Base-by-base conservation (phyloP, 768 basidiomycete species). In the Aureoboletus auriporus region DNA sequence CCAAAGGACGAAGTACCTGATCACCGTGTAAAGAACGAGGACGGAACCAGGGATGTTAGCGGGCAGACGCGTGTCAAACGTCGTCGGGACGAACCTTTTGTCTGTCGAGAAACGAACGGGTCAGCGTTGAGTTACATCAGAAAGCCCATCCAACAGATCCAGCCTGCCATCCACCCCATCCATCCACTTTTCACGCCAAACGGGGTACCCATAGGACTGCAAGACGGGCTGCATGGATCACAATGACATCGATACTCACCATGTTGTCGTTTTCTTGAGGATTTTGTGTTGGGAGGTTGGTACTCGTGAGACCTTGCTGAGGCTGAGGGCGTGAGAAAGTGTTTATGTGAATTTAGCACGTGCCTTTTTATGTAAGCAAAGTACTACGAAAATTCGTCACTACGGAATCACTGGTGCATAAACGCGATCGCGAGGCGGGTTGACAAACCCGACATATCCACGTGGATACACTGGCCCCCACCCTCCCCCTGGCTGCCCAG, bases 1-100 rank as follows among this genome's bases (percentile, higher is more conserved):
- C 88, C 89, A 70, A 94, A 94, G 68, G 93, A 93, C 71, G 93
- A 93, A 67, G 93, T 94, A 84, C 93, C 92, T 90, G 69, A 56
- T 64, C 65, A 58, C n/a, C 46, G 6, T n/a, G 36, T 41, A 14
- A 27, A 44, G 31, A 42, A 27, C 27, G 17, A 11, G 14, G 31
- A 44, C 27, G 33, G 13, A 38, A 36, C n/a, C n/a, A 8, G 35
- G 14, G 8, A 9, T 13, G 52, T 47, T 38, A 61, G 59, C 54
- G 56, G 39, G 31, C 20, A 4, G 20, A 23, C 4, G 20, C 4
- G 20, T 4, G 30, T 46, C 17, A 26, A 38, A 34, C 34, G 26
- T 39, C 41, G 4, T 38, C 5, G 49, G 47, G 44, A 61, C 82
- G 65, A 73, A 91, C 89, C 89, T 89, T 92, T 91, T 72, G 88